phyloP scores from a whole-genome alignment of 495 filamentous ascomycete genomes.

The Amphirosellinia nigrospora region DNA sequence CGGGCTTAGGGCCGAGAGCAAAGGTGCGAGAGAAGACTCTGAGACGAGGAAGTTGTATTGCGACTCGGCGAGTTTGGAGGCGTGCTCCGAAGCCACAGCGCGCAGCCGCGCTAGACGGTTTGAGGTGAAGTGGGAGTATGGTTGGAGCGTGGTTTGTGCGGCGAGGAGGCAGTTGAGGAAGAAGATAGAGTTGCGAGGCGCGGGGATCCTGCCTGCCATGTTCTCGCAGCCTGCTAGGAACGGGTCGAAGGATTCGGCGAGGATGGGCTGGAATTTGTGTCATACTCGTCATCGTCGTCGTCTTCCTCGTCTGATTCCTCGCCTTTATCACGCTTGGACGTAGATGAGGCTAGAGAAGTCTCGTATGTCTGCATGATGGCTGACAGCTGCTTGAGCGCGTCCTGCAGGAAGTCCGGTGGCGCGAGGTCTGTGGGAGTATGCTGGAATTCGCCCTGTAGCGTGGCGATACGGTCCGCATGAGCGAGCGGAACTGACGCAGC shows the following conservation, averaged over 20 bases:
- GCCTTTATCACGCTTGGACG: slow-evolving; percentile 30
- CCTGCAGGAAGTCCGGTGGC: slow-evolving; percentile 82
- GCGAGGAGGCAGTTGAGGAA: slow-evolving; percentile 79
- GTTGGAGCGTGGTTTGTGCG: slow-evolving; percentile 55
- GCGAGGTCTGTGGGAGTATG: slow-evolving; percentile 72
- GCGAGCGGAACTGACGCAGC: slow-evolving; percentile 78
- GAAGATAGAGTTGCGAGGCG: slow-evolving; percentile 73
- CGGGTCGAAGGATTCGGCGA: slow-evolving; percentile 83
- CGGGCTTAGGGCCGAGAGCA: slow-evolving; percentile 66
- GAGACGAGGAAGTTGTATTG: slow-evolving; percentile 73
- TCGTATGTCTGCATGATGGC: slow-evolving; percentile 83
- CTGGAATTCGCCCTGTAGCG: slow-evolving; percentile 71
- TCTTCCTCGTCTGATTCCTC: slow-evolving; percentile 60
- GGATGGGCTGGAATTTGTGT: slow-evolving; percentile 79
- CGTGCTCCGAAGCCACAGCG: slow-evolving; percentile 49
- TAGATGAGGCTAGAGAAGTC: slow-evolving; percentile 66
- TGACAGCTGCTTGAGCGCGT: slow-evolving; percentile 75
- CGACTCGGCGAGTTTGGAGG: slow-evolving; percentile 57
- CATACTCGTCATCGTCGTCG: slow-evolving; percentile 39
- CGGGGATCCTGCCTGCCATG: slow-evolving; percentile 64
- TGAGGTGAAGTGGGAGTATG: slow-evolving; percentile 62
- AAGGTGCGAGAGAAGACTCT: slow-evolving; percentile 71
- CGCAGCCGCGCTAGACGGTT: slow-evolving; percentile 52
- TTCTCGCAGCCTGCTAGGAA: slow-evolving; percentile 77
- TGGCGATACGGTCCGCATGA: slow-evolving; percentile 80